phyloP scores from a whole-genome alignment of 345 rosid species.

The Aquilaria sinensis region DNA sequence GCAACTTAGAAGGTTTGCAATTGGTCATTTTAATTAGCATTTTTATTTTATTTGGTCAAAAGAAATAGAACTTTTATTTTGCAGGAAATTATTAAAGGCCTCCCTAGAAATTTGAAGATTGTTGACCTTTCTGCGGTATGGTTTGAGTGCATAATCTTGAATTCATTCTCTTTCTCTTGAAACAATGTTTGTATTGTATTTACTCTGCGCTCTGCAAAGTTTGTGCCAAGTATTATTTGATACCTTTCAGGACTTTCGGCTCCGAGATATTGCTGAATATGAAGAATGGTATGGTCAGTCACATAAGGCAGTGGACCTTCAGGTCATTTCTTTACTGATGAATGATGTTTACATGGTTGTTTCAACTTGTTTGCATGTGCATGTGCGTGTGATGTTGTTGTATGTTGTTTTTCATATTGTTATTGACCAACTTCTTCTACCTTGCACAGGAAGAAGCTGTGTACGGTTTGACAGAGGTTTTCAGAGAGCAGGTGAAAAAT shows the following conservation, averaged over 20 bases:
- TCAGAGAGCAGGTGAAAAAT: slow-evolving; percentile 52
- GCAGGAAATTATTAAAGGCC: slow-evolving; percentile 84
- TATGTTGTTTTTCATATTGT: not conserved
- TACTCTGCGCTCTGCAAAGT: not conserved
- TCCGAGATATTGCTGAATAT: slow-evolving; percentile 62
- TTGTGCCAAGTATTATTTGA: slow-evolving; percentile 7
- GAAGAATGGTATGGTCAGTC: slow-evolving; percentile 99
- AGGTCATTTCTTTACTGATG: slow-evolving; percentile 33
- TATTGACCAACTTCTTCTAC: slow-evolving; percentile 8
- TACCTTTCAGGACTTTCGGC: slow-evolving; percentile 57
- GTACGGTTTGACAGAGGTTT: slow-evolving; percentile 91
- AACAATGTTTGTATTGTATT: not conserved
- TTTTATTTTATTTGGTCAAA: not conserved
- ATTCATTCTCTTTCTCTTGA: slow-evolving; percentile 1
- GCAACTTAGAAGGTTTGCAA: too few relatives aligned
- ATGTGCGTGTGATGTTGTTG: not conserved
- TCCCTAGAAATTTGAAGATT: slow-evolving; percentile 61
- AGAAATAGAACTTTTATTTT: not conserved
- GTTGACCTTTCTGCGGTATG: slow-evolving; percentile 98
- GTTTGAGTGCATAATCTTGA: slow-evolving; percentile 8
- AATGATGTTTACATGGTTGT: not conserved
- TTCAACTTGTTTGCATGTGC: not conserved
- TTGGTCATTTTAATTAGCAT: not conserved
- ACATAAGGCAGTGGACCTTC: slow-evolving; percentile 78
- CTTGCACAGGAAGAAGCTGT: slow-evolving; percentile 73